Base-by-base conservation (phyloP, 148 eudicot species). In the Agrostemma githago region DNA sequence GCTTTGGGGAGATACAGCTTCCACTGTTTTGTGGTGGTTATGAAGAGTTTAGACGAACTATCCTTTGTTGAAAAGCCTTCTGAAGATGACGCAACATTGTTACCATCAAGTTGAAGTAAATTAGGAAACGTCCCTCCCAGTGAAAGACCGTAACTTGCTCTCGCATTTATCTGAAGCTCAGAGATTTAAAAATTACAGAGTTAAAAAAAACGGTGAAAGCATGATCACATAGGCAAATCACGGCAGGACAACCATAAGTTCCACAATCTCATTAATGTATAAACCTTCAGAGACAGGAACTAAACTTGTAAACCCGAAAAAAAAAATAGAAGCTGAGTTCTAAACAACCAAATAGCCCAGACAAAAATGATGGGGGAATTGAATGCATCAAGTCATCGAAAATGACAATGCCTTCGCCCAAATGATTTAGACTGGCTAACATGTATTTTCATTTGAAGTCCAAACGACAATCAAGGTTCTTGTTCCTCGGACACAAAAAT, bases 71-170 rank as follows among this genome's bases (percentile, higher is more conserved):
- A 44, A 34, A 41, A 71, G 38, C 66, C 77, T 75, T 83, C 83
- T 62, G 82, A 68, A 77, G 75, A 70, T 71, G 75, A 78, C 66
- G 74, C 61, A 59, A 78, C 76, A 75, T 73, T 83, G 59, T 79
- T 76, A 77, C 82, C 83, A 79, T 88, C 83, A 64, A 84, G 84
- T 77, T 77, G 79, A 82, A 80, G 80, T 73, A 95, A 75, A 74
- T 90, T 90, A 70, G 98, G 98, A 72, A 73, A 83, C 17, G 90
- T 74, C 71, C 97, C 98, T 70, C 90, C 92, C 83, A 85, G 85
- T 51, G 96, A 84, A 66, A 92, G 84, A 78, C 97, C 89, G 79
- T 86, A 95, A 70, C 86, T 82, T 79, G 98, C 98, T 74, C 98
- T 86, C 57, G 98, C 97, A 84, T 88, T 90, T 62, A 92, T 80